A percentile compares a stretch with the other conserved stretches of the same genome.
These are phyloP conservation scores for Saccharomyces uvarum DNA, from an alignment of 1,139 yeast genomes.

Conservation along the genomic window DNA sequence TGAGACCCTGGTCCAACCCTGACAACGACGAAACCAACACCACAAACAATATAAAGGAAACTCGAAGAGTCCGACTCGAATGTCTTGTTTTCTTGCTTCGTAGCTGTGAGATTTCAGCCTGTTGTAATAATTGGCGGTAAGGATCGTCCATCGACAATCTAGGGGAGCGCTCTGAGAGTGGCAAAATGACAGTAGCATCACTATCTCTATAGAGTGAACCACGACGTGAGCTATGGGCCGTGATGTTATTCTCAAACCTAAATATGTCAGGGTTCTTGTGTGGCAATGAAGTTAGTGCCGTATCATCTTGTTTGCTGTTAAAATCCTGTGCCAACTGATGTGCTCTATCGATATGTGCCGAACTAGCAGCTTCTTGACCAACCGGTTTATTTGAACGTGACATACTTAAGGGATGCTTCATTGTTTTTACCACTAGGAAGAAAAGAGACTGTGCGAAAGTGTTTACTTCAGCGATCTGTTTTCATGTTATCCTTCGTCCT, in stretches of 20 bases:
- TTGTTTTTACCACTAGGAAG: background rate
- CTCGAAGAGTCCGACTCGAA: background rate
- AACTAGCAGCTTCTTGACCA: slow-evolving; percentile 1
- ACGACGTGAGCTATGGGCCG: slow-evolving; percentile 1
- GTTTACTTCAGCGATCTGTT: background rate
- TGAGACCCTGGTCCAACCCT: background rate
- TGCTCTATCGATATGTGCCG: background rate
- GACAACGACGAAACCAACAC: background rate
- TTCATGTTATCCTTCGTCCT: background rate
- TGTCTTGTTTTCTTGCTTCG: background rate
- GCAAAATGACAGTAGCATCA: slow-evolving; percentile 6
- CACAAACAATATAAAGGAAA: background rate
- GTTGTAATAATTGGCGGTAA: slow-evolving; percentile 1
- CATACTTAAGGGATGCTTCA: background rate
- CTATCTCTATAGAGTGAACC: slow-evolving; percentile 11
- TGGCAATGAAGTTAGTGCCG: slow-evolving; percentile 10
- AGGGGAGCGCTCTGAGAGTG: slow-evolving; percentile 1
- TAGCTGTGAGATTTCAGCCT: background rate
- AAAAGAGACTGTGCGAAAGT: background rate
- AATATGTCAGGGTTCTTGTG: slow-evolving; percentile 12
- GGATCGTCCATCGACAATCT: slow-evolving; percentile 2
- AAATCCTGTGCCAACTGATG: slow-evolving; percentile 5
- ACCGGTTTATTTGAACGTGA: slow-evolving; percentile 4
- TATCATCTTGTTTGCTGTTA: slow-evolving; percentile 8
- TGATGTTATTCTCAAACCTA: slow-evolving; percentile 8